A percentile compares a stretch with the other conserved stretches of the same genome.
Evolutionary conservation across 2,329 filamentous ascomycete genomes (phyloP).

Genomic region (Falciphora oryzae): DNA sequence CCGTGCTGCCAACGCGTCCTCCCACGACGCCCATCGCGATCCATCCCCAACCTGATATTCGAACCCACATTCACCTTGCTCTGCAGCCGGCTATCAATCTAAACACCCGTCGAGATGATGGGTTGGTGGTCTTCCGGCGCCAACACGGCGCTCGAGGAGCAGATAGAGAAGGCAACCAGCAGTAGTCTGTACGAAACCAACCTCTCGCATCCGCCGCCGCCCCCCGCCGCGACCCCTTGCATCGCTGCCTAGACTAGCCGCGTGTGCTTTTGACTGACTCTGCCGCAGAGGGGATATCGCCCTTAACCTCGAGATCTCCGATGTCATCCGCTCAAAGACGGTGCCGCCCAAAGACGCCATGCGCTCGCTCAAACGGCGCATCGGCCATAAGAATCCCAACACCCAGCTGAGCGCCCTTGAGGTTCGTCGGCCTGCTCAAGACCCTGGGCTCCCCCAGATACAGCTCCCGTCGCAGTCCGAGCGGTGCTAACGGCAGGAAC

Average conservation of each 20-base stretch:
- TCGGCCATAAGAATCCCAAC: constrained; percentile 97
- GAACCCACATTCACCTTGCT: no score
- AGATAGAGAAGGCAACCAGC: constrained; percentile 90
- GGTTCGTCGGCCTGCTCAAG: constrained; percentile 39
- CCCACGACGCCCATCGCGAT: no score
- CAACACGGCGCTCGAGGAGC: constrained; percentile 89
- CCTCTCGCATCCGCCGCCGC: not conserved
- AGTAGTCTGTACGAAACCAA: constrained; percentile 68
- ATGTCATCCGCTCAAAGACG: constrained; percentile 94
- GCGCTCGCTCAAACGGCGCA: constrained; percentile 87
- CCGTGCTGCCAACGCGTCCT: no score
- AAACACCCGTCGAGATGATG: constrained; percentile 55
- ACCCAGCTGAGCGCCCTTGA: constrained; percentile 92
- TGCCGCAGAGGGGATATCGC: constrained; percentile 83
- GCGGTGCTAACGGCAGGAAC: constrained; percentile 4
- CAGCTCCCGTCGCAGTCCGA: not conserved
- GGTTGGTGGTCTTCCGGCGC: constrained; percentile 92
- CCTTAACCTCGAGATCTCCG: constrained; percentile 95
- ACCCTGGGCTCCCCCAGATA: not conserved
- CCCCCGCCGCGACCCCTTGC: not conserved
- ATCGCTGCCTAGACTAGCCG: constrained; percentile 22
- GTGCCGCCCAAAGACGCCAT: constrained; percentile 97
- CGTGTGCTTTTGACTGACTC: constrained; percentile 8
- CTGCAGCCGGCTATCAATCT: no score
- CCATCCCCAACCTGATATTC: no score